Evolutionary conservation across 371 early-diverging fungal genomes (phyloP), one percentile per base, ranked within the genome.

Genomic region (Phascolomyces articulosus): DNA sequence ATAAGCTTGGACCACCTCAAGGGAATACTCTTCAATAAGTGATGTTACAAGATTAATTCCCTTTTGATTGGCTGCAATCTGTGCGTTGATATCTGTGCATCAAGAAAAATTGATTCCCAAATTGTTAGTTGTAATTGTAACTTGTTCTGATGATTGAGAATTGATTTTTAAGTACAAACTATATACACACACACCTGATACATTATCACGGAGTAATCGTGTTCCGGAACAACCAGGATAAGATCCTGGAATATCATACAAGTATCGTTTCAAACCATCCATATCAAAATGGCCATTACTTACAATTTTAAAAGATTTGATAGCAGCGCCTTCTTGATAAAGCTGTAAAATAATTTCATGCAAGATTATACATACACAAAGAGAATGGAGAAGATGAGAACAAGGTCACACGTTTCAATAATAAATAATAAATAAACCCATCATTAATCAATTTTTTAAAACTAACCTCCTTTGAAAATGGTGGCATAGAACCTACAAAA

Each of bases 61-160:
- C 56, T 93, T 88, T 66, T 96, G 93, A 73, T 98, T 98, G 27
- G 98, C 98, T 7, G 98, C 98, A 54, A 97, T 93, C 63, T 95
- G 95, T 0, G 95, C 96, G 79, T 96, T 95, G 64, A 98, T 73
- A 70, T 98, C 98, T 76, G 11, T 51, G 9, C 8, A 51, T 20
- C n/a, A 51, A 24, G 10, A 51, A 44, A 44, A 60, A n/a, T 16
- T 28, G 21, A 53, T 4, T 4, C 3, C 10, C 2, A 24, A 53
- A 11, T 28, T 57, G 21, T 57, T 38, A 7, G 38, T 8, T 57
- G 7, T 20, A 11, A 13, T 57, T 21, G 28, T 40, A 13, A 48
- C 26, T n/a, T 0, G 18, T 44, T 44, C n/a, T 44, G 7, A 34
- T 34, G 2, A 34, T 34, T 34, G 34, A 0, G n/a, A n/a, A n/a